Percentiles rank a stretch among this genome's conserved stretches.
Evolutionary conservation across 2,329 filamentous ascomycete genomes (phyloP).

Genomic region (Elsinoe batatas): DNA sequence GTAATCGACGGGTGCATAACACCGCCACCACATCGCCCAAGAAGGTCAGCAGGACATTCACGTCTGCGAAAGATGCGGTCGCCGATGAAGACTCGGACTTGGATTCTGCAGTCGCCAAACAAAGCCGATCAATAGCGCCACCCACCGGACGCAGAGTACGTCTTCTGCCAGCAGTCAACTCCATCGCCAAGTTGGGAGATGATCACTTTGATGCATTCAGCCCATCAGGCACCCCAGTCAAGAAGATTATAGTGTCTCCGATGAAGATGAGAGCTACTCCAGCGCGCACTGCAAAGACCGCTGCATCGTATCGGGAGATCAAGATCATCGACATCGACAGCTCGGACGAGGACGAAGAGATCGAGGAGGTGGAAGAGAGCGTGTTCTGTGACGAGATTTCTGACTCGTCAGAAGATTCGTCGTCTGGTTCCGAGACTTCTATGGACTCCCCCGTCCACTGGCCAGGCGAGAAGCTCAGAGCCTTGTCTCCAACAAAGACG

Average conservation of each 20-base stretch:
- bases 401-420: background rate
- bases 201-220: background rate
- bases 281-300: constrained; percentile 1
- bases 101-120: background rate
- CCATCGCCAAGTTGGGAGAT: background rate
- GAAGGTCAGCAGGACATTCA: background rate
- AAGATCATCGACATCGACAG: background rate
- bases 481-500: background rate
- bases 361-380: constrained; percentile 26
- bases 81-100: background rate
- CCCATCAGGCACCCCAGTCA: background rate
- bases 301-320: background rate
- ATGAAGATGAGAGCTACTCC: constrained; percentile 11
- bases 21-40: background rate
- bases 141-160: background rate
- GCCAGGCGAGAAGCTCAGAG: background rate
- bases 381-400: constrained; percentile 23
- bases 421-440: background rate
- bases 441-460: constrained; percentile 1
- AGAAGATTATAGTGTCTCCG: background rate
- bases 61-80: no score
- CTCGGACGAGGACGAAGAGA: constrained; percentile 17
- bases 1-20: background rate
- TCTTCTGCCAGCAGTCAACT: constrained; percentile 10
- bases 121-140: background rate